Base-by-base conservation (phyloP, 179 eudicot species). In the Amaranthus tricolor region DNA sequence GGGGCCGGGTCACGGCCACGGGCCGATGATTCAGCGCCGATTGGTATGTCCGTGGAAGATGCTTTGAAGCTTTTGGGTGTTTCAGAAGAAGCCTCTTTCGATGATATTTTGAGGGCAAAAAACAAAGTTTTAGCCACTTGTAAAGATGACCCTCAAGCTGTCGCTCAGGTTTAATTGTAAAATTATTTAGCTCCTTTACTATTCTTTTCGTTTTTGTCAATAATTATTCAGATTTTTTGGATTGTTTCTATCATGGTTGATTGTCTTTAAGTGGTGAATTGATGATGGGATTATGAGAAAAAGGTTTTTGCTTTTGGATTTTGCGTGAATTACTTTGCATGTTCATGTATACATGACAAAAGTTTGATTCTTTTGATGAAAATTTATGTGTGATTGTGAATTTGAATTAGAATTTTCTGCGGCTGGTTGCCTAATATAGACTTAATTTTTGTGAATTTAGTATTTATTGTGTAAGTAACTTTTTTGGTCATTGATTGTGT, bases 11-110 rank as follows among this genome's bases (percentile, higher is more conserved):
- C 96, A 7, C 74, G 91, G 66, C 89, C 96, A 7, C 74, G 96
- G 61, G 96, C 98, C 52, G 97, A 89, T 67, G 98, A 94, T 68
- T 91, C 97, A 48, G 90, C 91, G 69, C 92, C 96, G 63, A 91
- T 82, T 72, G 94, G 86, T 79, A 92, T 95, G 97, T 89, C 97
- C 21, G 86, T 88, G 49, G 99, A 93, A 85, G 91, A 71, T 78
- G 99, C 98, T 7, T 43, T 95, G 82, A 95, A 93, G 85, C 83
- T 93, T 52, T 69, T 95, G 66, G 99, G 99, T 19, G 91, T 95
- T 8, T 83, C 95, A 0, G 92, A 93, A 62, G 92, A 89, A 9
- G 98, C 98, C 40, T 87, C 93, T 0, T 95, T 95, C 62, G 99
- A 95, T 69, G 99, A 91, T 21, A 86, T 95, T 52, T 83, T 95